Evolutionary conservation across 208 protist species (phyloP), one percentile per base, ranked within the genome.

Genomic region (Wallacemonas sp.): DNA sequence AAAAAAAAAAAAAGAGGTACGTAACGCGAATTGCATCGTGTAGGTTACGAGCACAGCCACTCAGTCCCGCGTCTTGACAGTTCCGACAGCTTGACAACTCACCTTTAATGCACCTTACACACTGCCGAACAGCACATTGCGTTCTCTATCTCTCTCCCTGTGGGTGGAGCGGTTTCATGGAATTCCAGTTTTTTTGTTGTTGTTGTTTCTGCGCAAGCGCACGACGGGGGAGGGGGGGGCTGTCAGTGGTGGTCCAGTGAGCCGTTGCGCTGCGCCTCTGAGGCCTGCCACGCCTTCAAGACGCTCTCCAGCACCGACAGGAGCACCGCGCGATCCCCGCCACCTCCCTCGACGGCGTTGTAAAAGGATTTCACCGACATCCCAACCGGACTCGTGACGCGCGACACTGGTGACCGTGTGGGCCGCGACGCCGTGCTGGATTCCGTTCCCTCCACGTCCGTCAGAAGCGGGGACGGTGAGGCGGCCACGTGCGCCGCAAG

Each of bases 271-370:
- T 57, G 50, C 6, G 15, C 17, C 22, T 58, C 61, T 29, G 44
- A 38, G 17, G 24, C 26, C 19, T 66, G 30, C 39, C 42, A 66
- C 61, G 44, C 39, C 34, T 44, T 57, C 45, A 66, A 46, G 21
- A 52, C 33, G 45, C 45, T 26, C 22, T 54, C 46, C 36, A 41
- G 21, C 9, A 57, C 22, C 4, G 41, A 4, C 33, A 57, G 15
- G 32, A 57, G 44, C 34, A 48, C n/a, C 6, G 36, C 38, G n/a
- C 34, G 38, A 29, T 48, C 53, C 4, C 26, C 24, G 24, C 21
- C 39, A 13, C 3, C 33, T 6, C 13, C 6, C 21, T 5, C 19
- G 6, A 15, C 15, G 38, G 36, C 55, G 24, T 6, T 17, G 19
- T 5, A 6, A 22, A 48, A 48, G 36, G 55, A 48, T 3, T 21